Conservation (phyloP, 176 grass and related monocot genomes). For the Calamus simplicifolius region DNA sequence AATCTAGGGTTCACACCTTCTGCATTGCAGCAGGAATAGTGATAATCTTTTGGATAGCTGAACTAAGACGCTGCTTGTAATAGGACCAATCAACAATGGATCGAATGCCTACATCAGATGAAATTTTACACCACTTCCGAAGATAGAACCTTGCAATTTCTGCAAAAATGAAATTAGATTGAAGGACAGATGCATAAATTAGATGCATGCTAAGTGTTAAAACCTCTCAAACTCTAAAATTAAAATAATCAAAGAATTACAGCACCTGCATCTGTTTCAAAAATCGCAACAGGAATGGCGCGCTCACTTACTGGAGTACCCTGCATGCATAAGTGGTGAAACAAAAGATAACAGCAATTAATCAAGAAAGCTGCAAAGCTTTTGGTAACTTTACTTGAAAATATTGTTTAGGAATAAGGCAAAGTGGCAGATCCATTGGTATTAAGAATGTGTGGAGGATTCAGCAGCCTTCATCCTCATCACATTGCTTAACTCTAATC, state of each 20-base stretch:
- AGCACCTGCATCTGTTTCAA: constrained; percentile 86
- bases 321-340: constrained; percentile 36
- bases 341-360: constrained; percentile 18
- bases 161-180: constrained; percentile 8
- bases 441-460: no score
- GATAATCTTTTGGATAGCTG: constrained; percentile 96
- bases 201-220: no score
- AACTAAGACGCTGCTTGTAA: constrained; percentile 83
- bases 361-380: no score
- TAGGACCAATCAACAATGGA: constrained; percentile 97
- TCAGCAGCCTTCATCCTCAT: no score
- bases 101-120: constrained; percentile 64
- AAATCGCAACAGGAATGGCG: constrained; percentile 87
- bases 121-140: constrained; percentile 94
- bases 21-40: constrained; percentile 98
- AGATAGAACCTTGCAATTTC: constrained; percentile 74
- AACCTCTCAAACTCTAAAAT: background rate
- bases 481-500: no score
- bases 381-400: no score
- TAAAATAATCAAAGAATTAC: constrained; percentile 18
- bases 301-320: constrained; percentile 97
- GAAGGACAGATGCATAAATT: no score
- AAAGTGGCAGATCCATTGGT: no score
- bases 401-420: no score
- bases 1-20: constrained; percentile 41